These are phyloP conservation scores for Podaxis sp. DNA, from an alignment of 768 basidiomycete species.

Conservation along the genomic window DNA sequence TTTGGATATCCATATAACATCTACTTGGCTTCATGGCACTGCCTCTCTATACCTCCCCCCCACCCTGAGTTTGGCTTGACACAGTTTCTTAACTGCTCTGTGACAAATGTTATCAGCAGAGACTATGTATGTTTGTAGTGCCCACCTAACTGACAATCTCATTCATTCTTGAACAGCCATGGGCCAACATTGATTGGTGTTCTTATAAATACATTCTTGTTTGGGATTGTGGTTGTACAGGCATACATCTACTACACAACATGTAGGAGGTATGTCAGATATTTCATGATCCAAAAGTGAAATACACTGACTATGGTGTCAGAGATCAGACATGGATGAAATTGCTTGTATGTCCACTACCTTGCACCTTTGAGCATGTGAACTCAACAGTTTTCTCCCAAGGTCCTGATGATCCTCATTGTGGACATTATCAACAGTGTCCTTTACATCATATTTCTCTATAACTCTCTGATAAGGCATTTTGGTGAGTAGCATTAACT, in stretches of 20 bases:
- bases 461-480: constrained; percentile 41
- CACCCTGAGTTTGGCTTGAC: too few relatives aligned
- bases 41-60: too few relatives aligned
- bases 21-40: too few relatives aligned
- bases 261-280: constrained; percentile 27
- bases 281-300: background rate
- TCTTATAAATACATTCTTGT: constrained; percentile 42
- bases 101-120: too few relatives aligned
- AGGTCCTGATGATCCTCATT: constrained; percentile 30
- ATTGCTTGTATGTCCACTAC: constrained; percentile 31
- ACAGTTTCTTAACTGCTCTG: too few relatives aligned
- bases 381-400: constrained; percentile 30
- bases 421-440: constrained; percentile 47
- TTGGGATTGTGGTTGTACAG: constrained; percentile 50
- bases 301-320: background rate
- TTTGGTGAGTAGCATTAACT: constrained; percentile 34
- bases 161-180: constrained; percentile 29
- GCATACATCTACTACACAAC: constrained; percentile 45
- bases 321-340: constrained; percentile 49
- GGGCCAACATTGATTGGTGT: constrained; percentile 50
- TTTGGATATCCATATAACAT: too few relatives aligned
- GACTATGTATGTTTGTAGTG: too few relatives aligned
- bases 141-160: too few relatives aligned
- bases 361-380: background rate
- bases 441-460: constrained; percentile 44